Evolutionary conservation across 371 early-diverging fungal genomes (phyloP), one percentile per base, ranked within the genome.

Genomic region (Nematocida displodere): DNA sequence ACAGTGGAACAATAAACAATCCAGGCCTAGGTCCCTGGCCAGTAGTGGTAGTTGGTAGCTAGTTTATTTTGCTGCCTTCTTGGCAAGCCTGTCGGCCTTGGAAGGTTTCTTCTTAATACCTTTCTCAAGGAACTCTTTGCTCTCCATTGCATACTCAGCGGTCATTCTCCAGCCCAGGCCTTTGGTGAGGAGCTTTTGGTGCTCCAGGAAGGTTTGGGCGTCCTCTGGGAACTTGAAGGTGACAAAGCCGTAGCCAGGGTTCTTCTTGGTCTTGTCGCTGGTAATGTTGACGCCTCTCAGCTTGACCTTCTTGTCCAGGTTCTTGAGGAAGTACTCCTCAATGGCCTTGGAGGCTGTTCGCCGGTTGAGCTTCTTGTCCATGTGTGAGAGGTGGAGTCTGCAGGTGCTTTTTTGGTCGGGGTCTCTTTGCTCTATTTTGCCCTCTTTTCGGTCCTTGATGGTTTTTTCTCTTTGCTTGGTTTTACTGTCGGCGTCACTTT

Each of bases 171-270:
- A 8, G 31, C 82, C 82, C 15, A 82, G 34, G 17, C 17, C n/a
- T 13, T 37, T 24, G 28, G 55, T 66, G 22, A 82, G 28, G 26
- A 47, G 31, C 0, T 31, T 28, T 42, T 65, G 80, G 13, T 66
- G 62, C 20, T 71, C 47, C 20, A 75, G 37, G 71, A 82, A 82
- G 13, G 29, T 49, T 20, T 56, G 40, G 11, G 82, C 80, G 17
- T 80, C 78, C 59, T 79, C 67, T 34, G 77, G 61, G 46, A 36
- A 66, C 33, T 62, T 56, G 66, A 79, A 82, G 8, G 79, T 77
- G 24, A 82, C 46, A 78, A 81, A 81, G 22, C 79, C 83, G 42
- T 79, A 82, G 48, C 82, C 82, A 13, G 58, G 77, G 54, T 82
- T 82, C 50, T 54, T 80, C 24, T 77, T 80, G 26, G 64, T 53